Base-by-base conservation (phyloP, 106 monocot species). In the Platanthera zijinensis region DNA sequence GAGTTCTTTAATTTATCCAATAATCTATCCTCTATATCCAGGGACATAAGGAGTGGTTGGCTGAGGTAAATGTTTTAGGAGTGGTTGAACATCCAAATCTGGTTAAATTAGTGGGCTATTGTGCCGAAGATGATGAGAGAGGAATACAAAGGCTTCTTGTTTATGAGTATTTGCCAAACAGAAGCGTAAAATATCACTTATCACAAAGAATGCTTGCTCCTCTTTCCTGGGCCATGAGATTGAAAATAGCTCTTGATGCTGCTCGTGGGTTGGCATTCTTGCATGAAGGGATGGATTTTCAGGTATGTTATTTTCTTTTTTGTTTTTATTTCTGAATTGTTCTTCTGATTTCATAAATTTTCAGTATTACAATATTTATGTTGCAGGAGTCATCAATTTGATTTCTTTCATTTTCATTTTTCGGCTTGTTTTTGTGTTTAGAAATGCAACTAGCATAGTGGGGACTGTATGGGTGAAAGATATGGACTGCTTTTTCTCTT, bases 1-100 rank as follows among this genome's bases (percentile, higher is more conserved):
- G 10, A 66, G 8, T n/a, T 66, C 22, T 28, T 63, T 19, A 63
- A 22, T 66, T 66, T 66, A 30, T 30, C 11, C 10, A 66, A 66
- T 66, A 11, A 30, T 28, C 4, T 30, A 25, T 5, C 64, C 25
- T 25, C 25, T 25, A 25, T 25, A 25, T 25, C 25, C 80, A 91
- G 91, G 91, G 91, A 10, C 91, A 91, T 22, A 91, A 88, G 68
- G 91, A 91, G 81, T 91, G 91, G 91, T 69, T 91, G 75, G 86
- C 91, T 32, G 91, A 91, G 84, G 88, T 91, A 18, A 84, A 84
- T 76, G 79, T 91, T 73, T 84, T 91, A 80, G 91, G 88, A 15
- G 86, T 91, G 57, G 86, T 91, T 62, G 86, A 91, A 54, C 91
- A 91, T 82, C 86, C 67, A 48, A 91, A 91, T 87, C 86, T 91